These are phyloP conservation scores for Pyrus betulifolia DNA, from an alignment of 306 rosid species.

Conservation along the genomic window DNA sequence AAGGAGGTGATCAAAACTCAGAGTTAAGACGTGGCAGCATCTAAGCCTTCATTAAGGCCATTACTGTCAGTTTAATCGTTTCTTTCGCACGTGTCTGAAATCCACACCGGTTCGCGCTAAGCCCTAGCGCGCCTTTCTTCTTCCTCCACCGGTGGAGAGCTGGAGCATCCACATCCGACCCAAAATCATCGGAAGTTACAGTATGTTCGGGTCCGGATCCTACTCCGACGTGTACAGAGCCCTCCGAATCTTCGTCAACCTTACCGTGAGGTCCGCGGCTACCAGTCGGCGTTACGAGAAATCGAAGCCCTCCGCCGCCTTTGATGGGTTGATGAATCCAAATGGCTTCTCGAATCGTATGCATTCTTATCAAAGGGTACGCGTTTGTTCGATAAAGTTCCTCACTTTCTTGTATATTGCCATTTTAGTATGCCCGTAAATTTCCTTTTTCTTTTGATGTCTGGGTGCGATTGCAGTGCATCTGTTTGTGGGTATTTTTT, in stretches of 20 bases:
- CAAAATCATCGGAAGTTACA: background rate
- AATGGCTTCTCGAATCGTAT: slow-evolving; percentile 2
- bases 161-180: background rate
- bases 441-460: background rate
- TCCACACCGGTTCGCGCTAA: too few species aligned
- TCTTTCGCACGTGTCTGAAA: too few species aligned
- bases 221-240: background rate
- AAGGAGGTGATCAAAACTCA: background rate
- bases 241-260: background rate
- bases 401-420: background rate
- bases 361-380: slow-evolving; percentile 1
- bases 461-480: slow-evolving; percentile 1
- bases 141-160: background rate
- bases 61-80: too few species aligned
- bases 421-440: background rate
- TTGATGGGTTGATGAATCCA: background rate
- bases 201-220: background rate
- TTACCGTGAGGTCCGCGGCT: background rate
- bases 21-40: background rate
- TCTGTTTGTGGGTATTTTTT: slow-evolving; percentile 3
- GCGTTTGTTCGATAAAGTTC: background rate
- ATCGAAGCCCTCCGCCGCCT: background rate
- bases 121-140: background rate
- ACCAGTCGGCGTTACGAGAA: background rate
- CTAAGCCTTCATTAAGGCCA: background rate